Evolutionary conservation across 257 asterid genomes (phyloP).

Genomic region (Solanum ossicruentum): DNA sequence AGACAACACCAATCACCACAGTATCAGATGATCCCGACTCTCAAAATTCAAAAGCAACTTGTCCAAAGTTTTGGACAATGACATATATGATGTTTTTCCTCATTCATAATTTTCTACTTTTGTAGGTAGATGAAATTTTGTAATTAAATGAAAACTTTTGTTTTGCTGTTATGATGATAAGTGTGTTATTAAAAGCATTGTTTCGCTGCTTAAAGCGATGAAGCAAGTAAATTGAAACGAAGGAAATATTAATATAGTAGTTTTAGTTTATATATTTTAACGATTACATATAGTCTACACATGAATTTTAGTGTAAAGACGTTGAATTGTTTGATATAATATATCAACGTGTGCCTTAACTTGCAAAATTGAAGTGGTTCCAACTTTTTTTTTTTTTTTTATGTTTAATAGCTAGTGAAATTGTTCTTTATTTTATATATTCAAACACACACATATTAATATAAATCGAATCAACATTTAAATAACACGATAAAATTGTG

Average conservation of each 20-base stretch:
- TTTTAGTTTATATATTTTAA: too few relatives aligned
- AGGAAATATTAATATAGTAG: neutral
- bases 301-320: too few relatives aligned
- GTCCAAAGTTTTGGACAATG: neutral
- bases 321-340: too few relatives aligned
- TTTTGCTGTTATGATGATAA: neutral
- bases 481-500: too few relatives aligned
- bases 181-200: neutral
- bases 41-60: slow-evolving; percentile 7
- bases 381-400: too few relatives aligned
- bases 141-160: neutral
- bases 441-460: too few relatives aligned
- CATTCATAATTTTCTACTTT: neutral
- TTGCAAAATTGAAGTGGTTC: too few relatives aligned
- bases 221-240: neutral
- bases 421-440: too few relatives aligned
- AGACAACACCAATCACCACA: slow-evolving; percentile 7
- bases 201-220: neutral
- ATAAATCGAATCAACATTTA: too few relatives aligned
- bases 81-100: slow-evolving; percentile 12
- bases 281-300: too few relatives aligned
- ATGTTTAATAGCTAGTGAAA: too few relatives aligned
- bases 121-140: neutral
- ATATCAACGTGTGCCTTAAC: too few relatives aligned
- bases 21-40: slow-evolving; percentile 20